These are phyloP conservation scores for Fraxinus sp. DNA, from an alignment of 305 asterid species.

Conservation along the genomic window DNA sequence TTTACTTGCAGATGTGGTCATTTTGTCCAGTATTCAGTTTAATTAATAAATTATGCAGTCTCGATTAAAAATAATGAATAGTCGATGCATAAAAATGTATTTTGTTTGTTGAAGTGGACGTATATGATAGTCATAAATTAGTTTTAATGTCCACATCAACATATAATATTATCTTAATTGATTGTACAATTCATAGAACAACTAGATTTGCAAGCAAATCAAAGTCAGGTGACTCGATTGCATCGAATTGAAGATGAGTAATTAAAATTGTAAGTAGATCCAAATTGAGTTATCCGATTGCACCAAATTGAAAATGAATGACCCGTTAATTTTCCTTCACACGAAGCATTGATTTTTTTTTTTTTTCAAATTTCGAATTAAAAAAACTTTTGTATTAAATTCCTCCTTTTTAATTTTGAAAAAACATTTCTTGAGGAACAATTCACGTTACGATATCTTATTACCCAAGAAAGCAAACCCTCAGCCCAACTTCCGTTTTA, in stretches of 20 bases:
- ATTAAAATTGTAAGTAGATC: not conserved
- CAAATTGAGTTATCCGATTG: not conserved
- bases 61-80: not conserved
- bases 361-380: not conserved
- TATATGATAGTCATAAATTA: not conserved
- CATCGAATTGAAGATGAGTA: not conserved
- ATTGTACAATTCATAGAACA: not conserved
- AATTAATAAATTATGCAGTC: not conserved
- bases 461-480: slow-evolving; percentile 18
- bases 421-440: slow-evolving; percentile 28
- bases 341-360: not conserved
- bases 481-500: not conserved
- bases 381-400: not conserved
- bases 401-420: not conserved
- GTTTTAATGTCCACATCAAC: not conserved
- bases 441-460: slow-evolving; percentile 20
- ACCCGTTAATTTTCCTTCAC: not conserved
- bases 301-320: not conserved
- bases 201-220: not conserved
- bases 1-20: not conserved
- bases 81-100: not conserved
- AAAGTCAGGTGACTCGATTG: not conserved
- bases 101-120: not conserved
- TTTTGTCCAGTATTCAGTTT: not conserved
- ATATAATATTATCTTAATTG: not conserved